Evolutionary conservation across 352 stramenopile species (phyloP).

Genomic region (Globisporangium viniferum): DNA sequence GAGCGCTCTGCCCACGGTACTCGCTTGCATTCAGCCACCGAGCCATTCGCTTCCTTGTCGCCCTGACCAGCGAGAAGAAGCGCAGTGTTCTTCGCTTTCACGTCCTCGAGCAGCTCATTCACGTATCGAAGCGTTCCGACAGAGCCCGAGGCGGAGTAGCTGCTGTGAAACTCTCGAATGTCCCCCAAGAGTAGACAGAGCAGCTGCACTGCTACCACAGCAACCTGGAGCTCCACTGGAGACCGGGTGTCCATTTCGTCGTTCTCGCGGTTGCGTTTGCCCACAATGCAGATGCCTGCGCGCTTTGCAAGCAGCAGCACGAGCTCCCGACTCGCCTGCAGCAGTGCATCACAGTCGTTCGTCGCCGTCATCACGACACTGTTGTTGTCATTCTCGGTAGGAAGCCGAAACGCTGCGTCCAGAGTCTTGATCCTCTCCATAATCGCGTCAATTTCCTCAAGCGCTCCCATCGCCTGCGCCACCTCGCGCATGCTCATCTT

Average conservation of each 20-base stretch:
- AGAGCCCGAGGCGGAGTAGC: background rate
- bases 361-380: background rate
- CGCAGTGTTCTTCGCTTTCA: constrained; percentile 33
- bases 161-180: constrained; percentile 16
- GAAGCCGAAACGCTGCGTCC: constrained; percentile 25
- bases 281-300: constrained; percentile 57
- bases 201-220: constrained; percentile 16
- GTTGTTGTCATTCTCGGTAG: background rate
- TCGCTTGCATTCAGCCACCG: constrained; percentile 15
- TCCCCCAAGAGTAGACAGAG: constrained; percentile 37
- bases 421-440: constrained; percentile 33
- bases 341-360: constrained; percentile 23
- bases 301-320: constrained; percentile 49
- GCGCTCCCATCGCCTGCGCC: constrained; percentile 45
- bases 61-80: background rate
- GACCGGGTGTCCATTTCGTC: constrained; percentile 50
- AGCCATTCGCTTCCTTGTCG: background rate
- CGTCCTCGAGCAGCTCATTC: constrained; percentile 38
- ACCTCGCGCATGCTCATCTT: constrained; percentile 45
- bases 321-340: constrained; percentile 39
- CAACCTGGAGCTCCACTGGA: constrained; percentile 29
- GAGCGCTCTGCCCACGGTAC: constrained; percentile 32
- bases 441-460: constrained; percentile 60
- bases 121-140: constrained; percentile 22
- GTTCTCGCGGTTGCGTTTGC: constrained; percentile 49